Conservation (phyloP, 345 rosid genomes). For the Lumnitzera littorea region DNA sequence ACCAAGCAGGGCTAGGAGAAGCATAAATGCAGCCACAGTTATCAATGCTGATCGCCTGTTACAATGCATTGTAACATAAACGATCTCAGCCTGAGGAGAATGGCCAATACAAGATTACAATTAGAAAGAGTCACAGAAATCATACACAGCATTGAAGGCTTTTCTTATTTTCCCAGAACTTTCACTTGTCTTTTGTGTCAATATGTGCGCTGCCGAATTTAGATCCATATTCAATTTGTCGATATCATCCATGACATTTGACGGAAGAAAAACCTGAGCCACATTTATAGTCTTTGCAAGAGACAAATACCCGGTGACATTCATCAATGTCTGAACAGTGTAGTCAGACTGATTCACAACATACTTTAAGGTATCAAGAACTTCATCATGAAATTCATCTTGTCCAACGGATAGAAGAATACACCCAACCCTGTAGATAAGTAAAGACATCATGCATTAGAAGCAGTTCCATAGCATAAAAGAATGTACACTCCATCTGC, state of each 20-base stretch:
- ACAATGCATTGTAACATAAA: slow-evolving; percentile 8
- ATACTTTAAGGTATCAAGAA: slow-evolving; percentile 63
- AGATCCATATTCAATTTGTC: slow-evolving; percentile 75
- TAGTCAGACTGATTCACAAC: slow-evolving; percentile 94
- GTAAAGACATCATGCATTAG: slow-evolving; percentile 11
- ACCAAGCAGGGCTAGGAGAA: slow-evolving; percentile 73
- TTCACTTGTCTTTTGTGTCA: slow-evolving; percentile 60
- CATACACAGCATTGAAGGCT: slow-evolving; percentile 70
- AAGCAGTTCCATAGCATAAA: background rate
- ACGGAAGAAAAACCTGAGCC: slow-evolving; percentile 69
- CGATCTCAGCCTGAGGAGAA: slow-evolving; percentile 1
- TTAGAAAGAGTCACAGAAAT: slow-evolving; percentile 10
- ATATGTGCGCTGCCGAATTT: slow-evolving; percentile 57
- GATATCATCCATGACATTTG: slow-evolving; percentile 56
- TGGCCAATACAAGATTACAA: background rate
- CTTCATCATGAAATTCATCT: slow-evolving; percentile 70
- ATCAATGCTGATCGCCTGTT: slow-evolving; percentile 76
- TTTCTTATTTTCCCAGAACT: slow-evolving; percentile 59
- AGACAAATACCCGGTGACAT: slow-evolving; percentile 79
- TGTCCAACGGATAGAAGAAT: slow-evolving; percentile 91
- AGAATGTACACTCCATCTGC: background rate
- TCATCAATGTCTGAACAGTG: slow-evolving; percentile 68
- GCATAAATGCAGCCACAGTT: slow-evolving; percentile 79
- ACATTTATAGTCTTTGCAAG: slow-evolving; percentile 88
- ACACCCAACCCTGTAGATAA: slow-evolving; percentile 62